Base-by-base conservation (phyloP, 176 grass and related monocot genomes). In the Eleusine indica region DNA sequence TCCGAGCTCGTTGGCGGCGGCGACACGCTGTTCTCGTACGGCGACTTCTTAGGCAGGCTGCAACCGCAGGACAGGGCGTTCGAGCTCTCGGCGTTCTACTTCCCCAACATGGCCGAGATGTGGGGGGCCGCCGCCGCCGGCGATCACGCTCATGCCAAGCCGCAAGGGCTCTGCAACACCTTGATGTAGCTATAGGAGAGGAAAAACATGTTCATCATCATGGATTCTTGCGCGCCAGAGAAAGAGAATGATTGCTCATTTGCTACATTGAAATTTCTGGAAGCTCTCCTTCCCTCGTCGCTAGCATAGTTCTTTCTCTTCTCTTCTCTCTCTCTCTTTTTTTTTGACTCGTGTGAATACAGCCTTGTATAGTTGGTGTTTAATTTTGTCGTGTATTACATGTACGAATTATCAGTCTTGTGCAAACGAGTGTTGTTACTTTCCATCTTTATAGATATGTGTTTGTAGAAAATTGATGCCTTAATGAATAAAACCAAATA, bases 51-150 rank as follows among this genome's bases (percentile, higher is more conserved):
- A 62, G 80, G 42, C 12, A 80, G 80, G 22, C 73, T 74, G 38
- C 39, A 63, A 40, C 61, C 53, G 53, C 83, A 75, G 75, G 80
- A 80, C 29, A 51, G 79, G 75, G 18, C 80, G 42, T 15, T 87
- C 75, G 88, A 90, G 70, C 84, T 87, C 52, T 83, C 89, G 52
- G 80, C 84, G 75, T 87, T 84, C 75, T 87, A 90, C 84, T 90
- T 87, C 84, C 80, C 80, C 25, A 90, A 80, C 89, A 71, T 84
- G 84, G 69, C 70, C 7, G 89, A 90, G 75, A 80, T 90, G 52
- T 87, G 89, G 89, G 70, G 62, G 12, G 53, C 80, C 30, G 37
- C 72, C 17, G 69, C 61, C 2, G 37, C 42, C 74, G 58, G 30
- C 29, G 85, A 76, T 8, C 71, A 87, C 78, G 29, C 71, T 6